Evolutionary conservation across 1,139 yeast species (phyloP), one percentile per base, ranked within the genome.

Genomic region (Wickerhamiella pararugosa): DNA sequence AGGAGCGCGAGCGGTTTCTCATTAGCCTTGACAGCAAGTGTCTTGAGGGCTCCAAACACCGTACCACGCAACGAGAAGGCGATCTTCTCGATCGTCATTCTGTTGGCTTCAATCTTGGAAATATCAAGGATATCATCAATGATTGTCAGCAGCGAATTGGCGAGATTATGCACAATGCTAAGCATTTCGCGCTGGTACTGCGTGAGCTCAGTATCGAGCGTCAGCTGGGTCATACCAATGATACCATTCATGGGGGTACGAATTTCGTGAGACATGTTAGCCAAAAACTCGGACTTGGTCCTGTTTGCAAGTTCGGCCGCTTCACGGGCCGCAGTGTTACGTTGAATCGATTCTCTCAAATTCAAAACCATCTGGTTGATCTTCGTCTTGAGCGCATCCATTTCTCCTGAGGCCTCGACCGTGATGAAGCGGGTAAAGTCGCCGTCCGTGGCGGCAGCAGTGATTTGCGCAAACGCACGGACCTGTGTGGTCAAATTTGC

Each of bases 401-500:
- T 83, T 66, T 83, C 94, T 60, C 94, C 94, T 42, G 79, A 71
- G 1, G 94, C 94, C 56, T 83, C 94, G 47, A 83, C 94, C 0
- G 94, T 83, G 51, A 83, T 83, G 55, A 83, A 81, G 49, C 92
- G 69, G 0, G 94, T 82, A 61, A 83, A 83, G 59, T 83, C 94
- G 58, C 94, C 94, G 63, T 83, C 94, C 1, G 94, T 82, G 4
- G 94, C 94, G 32, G 94, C 92, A 27, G 92, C 94, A 0, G 94
- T 83, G 54, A 83, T 83, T 58, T 82, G 93, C 35, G 93, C 94
- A 65, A 83, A 83, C 0, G 94, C 94, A 63, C 94, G 75, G 56
- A 83, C 94, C 64, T 83, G 94, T 1, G 93, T 79, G 0, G 94
- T 83, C 58, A 83, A 73, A 58, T 83, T 83, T 25, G 90, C 77